Conservation (phyloP, 2,329 filamentous ascomycete species). For the Pyricularia grisea region DNA sequence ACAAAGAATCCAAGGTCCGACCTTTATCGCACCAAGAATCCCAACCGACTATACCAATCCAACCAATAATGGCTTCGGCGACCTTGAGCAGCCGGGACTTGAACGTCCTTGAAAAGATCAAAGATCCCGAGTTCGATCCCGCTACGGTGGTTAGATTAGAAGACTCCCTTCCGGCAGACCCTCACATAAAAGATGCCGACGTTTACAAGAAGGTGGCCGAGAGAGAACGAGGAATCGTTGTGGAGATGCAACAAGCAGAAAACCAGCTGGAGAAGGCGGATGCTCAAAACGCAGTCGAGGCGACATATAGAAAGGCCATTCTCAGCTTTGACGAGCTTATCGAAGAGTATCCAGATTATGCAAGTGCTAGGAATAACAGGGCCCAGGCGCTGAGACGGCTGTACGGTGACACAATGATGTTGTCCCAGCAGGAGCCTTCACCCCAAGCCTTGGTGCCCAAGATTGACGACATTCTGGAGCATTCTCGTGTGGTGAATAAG, state of each 20-base stretch:
- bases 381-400: conserved; percentile 56
- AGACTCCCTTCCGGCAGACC: conserved; percentile 44
- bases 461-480: conserved; percentile 4
- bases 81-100: conserved; percentile 48
- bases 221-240: conserved; percentile 43
- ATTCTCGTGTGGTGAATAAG: not conserved
- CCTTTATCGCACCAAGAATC: not conserved
- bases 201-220: conserved; percentile 41
- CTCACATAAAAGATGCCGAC: conserved; percentile 39
- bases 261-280: conserved; percentile 28
- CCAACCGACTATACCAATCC: not conserved
- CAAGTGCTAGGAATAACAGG: conserved; percentile 65
- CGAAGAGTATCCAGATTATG: conserved; percentile 51
- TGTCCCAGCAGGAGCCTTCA: conserved; percentile 21
- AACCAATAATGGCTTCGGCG: conserved; percentile 32
- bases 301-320: conserved; percentile 37
- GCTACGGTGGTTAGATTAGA: conserved; percentile 44
- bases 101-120: conserved; percentile 56
- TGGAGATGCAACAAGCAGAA: conserved; percentile 45
- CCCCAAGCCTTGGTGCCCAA: conserved; percentile 31
- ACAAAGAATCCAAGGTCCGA: not conserved
- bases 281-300: conserved; percentile 10
- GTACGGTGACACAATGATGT: conserved; percentile 51
- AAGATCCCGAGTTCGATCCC: conserved; percentile 55
- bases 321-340: conserved; percentile 46